Evolutionary conservation across 768 basidiomycete genomes (phyloP), one percentile per base, ranked within the genome.

Genomic region (Russula olivacea): DNA sequence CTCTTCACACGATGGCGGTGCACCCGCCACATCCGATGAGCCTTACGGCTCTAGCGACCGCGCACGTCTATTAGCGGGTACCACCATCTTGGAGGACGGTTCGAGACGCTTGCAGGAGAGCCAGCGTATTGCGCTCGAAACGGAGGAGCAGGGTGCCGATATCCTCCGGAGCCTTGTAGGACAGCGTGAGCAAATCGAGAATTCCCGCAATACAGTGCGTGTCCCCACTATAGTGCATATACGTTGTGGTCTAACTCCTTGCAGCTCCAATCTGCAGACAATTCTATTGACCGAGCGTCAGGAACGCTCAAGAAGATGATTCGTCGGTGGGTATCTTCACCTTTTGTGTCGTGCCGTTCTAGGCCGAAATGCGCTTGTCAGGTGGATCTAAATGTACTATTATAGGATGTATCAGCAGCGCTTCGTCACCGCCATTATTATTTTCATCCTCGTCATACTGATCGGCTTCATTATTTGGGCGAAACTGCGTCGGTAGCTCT

Each of bases 321-420:
- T 61, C 81, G 88, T 77, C 86, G 92, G 97, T 97, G 74, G 68
- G 87, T 77, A 53, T 15, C 40, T 32, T 25, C 45, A 28, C 32
- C 6, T n/a, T 61, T 8, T 55, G 51, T 54, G 55, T 57, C 21
- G 54, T 61, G n/a, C 64, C 23, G 55, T 61, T 19, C 64, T 43
- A 28, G 48, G 58, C 66, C 62, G 59, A 41, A 43, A 59, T 58
- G n/a, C n/a, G 48, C 66, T 68, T 64, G 38, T 51, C 61, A 71
- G 70, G 58, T 74, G 69, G 68, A 47, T 72, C 38, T 69, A 36
- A 63, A 43, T 57, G 62, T 54, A 40, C 62, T 68, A 70, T 74
- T 68, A 51, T 72, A 99, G 97, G 77, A 97, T 98, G 93, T 94
- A 98, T 73, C 93, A 97, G 74, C 96, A 99, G 70, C 88, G 91